These are phyloP conservation scores for Penicillium sp. DNA, from an alignment of 2,329 filamentous ascomycete genomes.

Conservation along the genomic window DNA sequence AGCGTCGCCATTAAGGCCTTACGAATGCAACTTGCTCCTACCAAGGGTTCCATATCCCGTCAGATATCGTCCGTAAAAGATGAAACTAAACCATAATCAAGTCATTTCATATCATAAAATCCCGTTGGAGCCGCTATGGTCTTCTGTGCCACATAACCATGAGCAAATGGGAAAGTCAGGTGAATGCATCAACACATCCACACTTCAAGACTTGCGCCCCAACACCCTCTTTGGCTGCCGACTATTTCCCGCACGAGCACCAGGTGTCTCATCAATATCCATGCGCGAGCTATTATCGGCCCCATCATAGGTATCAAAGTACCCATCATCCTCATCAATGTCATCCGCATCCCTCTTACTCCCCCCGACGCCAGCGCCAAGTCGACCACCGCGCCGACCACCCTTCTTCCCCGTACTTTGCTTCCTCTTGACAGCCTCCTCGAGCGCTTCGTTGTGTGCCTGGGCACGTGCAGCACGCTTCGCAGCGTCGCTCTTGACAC, in stretches of 20 bases:
- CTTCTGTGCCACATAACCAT: not conserved
- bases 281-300: slow-evolving; percentile 33
- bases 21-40: slow-evolving; percentile 20
- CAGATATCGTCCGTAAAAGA: not conserved
- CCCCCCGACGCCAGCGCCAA: slow-evolving; percentile 21
- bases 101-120: slow-evolving; percentile 8
- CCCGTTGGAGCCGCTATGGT: not conserved
- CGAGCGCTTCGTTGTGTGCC: slow-evolving; percentile 50
- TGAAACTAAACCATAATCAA: not conserved
- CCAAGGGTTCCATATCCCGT: not conserved
- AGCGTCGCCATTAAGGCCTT: slow-evolving; percentile 22
- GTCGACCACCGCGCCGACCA: slow-evolving; percentile 11
- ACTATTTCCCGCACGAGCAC: slow-evolving; percentile 25
- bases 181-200: not conserved
- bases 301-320: slow-evolving; percentile 30
- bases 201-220: slow-evolving; percentile 34
- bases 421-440: slow-evolving; percentile 45
- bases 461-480: slow-evolving; percentile 52
- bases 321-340: slow-evolving; percentile 40
- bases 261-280: slow-evolving; percentile 41
- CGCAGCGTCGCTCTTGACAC: slow-evolving; percentile 60
- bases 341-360: slow-evolving; percentile 46
- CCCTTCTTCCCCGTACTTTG: slow-evolving; percentile 31
- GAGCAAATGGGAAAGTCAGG: not conserved
- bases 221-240: slow-evolving; percentile 37